Base-by-base conservation (phyloP, 2,329 filamentous ascomycete genomes). In the Phaeosphaeriaceae sp. region DNA sequence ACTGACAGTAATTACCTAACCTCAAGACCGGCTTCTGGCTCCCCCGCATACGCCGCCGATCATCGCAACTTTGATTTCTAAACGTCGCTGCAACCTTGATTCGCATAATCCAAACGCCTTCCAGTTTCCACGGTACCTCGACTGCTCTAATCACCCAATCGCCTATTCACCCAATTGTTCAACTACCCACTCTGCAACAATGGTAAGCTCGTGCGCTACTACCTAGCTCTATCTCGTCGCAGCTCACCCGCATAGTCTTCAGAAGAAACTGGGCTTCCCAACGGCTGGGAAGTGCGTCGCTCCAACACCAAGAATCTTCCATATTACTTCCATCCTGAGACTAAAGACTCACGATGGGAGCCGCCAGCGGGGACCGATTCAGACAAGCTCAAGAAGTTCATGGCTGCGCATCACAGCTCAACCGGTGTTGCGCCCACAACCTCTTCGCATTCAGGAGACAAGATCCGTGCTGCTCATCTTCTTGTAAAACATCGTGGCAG, bases 271-370 rank as follows among this genome's bases (percentile, higher is more conserved):
- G 93, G 93, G 73, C 85, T 97, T 57, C 92, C 92, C 55, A 75
- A 85, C 41, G 86, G 87, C 74, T 97, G 93, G 92, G 94, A 97
- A 79, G 91, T 99, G 71, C 91, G 94, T 74, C 91, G 95, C 79
- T 96, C 91, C 75, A 96, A 97, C 81, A 96, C 91, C 76, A 97
- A 97, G 81, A 96, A 96, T 78, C 88, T 97, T 29, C 94, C 94
- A 30, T 99, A 99, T 82, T 99, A 97, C 81, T 97, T 97, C 87
- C 95, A 97, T 77, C 80, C 88, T 37, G 79, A 77, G 62, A 90
- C 91, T 57, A 93, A 92, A 74, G 86, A 91, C 72, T 97, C 94
- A 56, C 86, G 90, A 77, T 99, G 94, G 94, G 94, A 97, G 72
- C 93, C 94, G 3, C 94, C 94, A 7, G 74, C 84, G 36, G 90